phyloP scores from a whole-genome alignment of 805 yeast genomes.

The Wickerhamiella vanderwaltii region DNA sequence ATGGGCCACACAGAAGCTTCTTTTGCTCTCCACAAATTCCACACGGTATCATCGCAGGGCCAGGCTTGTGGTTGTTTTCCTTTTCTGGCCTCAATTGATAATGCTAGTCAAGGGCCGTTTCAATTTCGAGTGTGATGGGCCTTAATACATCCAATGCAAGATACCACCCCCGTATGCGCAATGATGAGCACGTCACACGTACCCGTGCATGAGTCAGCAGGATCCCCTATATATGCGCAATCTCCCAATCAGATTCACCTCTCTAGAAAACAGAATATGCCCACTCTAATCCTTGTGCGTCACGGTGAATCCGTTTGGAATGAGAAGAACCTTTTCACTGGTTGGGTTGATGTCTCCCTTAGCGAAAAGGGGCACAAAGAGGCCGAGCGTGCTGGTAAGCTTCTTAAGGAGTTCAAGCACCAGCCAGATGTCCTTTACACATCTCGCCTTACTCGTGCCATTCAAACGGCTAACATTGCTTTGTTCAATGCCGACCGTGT shows the following conservation, averaged over 20 bases:
- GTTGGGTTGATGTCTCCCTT: slow-evolving; percentile 93
- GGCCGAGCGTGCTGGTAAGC: slow-evolving; percentile 87
- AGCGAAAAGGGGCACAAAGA: slow-evolving; percentile 77
- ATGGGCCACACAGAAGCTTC: slow-evolving; percentile 21
- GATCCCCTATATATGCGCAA: slow-evolving; percentile 15
- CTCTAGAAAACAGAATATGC: too few species aligned
- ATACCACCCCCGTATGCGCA: too few species aligned
- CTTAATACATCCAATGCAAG: too few species aligned
- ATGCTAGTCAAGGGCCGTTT: too few species aligned
- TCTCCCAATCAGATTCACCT: too few species aligned
- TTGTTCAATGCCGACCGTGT: slow-evolving; percentile 77
- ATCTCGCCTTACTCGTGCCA: slow-evolving; percentile 84
- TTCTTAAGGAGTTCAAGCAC: slow-evolving; percentile 74
- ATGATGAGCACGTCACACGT: too few species aligned
- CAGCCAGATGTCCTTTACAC: slow-evolving; percentile 84
- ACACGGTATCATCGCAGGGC: slow-evolving; percentile 18
- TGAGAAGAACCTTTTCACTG: slow-evolving; percentile 94
- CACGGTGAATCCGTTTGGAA: slow-evolving; percentile 99
- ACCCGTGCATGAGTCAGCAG: slow-evolving; percentile 1
- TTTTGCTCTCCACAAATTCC: slow-evolving; percentile 20
- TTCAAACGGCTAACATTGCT: slow-evolving; percentile 94
- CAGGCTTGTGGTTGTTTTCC: background rate
- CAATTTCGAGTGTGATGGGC: too few species aligned
- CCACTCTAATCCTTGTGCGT: slow-evolving; percentile 78
- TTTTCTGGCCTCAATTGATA: too few species aligned